A percentile compares a stretch with the other conserved stretches of the same genome.
phyloP scores from a whole-genome alignment of 1,284 basidiomycete species.

The Takashimella tepidaria region DNA sequence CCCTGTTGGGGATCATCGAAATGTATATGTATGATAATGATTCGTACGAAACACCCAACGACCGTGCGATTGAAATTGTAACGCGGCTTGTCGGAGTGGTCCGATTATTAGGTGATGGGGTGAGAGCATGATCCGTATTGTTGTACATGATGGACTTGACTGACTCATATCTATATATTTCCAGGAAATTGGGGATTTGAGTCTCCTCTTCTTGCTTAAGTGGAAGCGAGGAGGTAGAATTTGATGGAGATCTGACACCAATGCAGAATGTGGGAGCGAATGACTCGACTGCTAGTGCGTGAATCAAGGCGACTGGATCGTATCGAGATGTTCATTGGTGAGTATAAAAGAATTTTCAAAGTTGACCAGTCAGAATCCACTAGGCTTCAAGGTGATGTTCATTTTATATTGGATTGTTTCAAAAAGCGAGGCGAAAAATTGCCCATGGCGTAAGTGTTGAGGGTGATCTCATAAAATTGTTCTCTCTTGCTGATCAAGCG shows the following conservation, averaged over 20 bases:
- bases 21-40: conserved; percentile 16
- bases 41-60: conserved; percentile 8
- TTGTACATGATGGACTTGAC: too few species aligned
- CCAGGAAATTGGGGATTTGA: neutral
- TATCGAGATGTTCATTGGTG: neutral
- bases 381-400: neutral
- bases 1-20: conserved; percentile 6
- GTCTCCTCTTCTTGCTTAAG: neutral
- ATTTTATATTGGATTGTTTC: neutral
- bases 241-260: neutral
- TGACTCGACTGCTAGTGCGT: neutral
- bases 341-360: neutral
- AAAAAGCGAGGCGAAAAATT: neutral
- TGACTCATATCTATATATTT: neutral
- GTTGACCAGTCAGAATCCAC: neutral
- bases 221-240: neutral
- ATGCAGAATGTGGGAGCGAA: neutral
- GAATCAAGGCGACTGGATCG: neutral
- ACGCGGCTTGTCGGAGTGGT: conserved; percentile 14
- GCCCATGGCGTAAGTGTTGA: neutral
- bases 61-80: conserved; percentile 12
- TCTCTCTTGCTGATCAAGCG: too few species aligned
- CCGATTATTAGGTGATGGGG: conserved; percentile 3
- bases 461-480: too few species aligned
- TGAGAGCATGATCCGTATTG: too few species aligned